Conservation (phyloP, 2,329 filamentous ascomycete species). For the Penicillium sp. region DNA sequence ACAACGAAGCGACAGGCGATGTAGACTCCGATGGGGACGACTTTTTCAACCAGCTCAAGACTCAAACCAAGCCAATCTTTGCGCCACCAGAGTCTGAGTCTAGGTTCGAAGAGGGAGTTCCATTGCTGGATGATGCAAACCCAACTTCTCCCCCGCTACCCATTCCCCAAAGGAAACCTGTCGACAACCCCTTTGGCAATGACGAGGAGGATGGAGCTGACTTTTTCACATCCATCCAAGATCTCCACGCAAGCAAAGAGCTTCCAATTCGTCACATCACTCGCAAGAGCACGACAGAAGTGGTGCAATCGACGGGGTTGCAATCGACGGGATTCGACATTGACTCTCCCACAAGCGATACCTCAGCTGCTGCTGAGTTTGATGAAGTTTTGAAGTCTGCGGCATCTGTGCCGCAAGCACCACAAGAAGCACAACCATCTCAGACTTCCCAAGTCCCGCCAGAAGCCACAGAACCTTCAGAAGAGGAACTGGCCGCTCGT, state of each 20-base stretch:
- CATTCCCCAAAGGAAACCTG: conserved; percentile 21
- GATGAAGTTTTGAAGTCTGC: conserved; percentile 22
- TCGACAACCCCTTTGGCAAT: conserved; percentile 36
- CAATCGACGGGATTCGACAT: conserved; percentile 43
- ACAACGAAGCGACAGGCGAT: conserved; percentile 45
- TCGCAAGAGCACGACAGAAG: conserved; percentile 66
- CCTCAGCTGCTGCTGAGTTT: conserved; percentile 29
- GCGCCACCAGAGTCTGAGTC: conserved; percentile 46
- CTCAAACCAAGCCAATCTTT: conserved; percentile 38
- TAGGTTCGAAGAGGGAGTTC: conserved; percentile 65
- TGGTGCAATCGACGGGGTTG: conserved; percentile 50
- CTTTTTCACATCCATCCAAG: conserved; percentile 33
- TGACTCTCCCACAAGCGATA: conserved; percentile 26
- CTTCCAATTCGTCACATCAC: conserved; percentile 41
- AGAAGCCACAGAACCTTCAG: conserved; percentile 21
- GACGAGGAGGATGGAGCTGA: conserved; percentile 35
- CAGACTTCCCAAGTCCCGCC: conserved; percentile 13
- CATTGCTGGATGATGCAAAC: conserved; percentile 49
- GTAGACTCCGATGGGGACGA: conserved; percentile 48
- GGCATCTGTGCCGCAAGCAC: neutral
- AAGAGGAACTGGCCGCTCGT: conserved; percentile 67
- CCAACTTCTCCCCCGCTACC: conserved; percentile 24
- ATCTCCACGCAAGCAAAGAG: conserved; percentile 12
- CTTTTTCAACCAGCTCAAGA: conserved; percentile 56
- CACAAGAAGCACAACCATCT: conserved; percentile 5